Base-by-base conservation (phyloP, 2,329 filamentous ascomycete species). In the Talaromyces sp. region DNA sequence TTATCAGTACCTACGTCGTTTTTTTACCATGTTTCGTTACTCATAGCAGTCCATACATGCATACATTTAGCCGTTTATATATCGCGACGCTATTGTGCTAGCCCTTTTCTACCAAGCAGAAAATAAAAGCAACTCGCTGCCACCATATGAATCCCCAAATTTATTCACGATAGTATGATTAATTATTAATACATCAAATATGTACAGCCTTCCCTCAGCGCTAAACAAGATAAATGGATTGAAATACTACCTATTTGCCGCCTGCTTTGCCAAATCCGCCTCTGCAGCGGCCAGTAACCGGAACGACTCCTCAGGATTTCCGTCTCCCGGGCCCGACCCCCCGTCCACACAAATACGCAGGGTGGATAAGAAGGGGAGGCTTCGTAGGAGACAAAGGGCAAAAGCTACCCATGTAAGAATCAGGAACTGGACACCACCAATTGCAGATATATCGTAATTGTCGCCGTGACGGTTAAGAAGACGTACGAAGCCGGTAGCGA, bases 401-500 rank as follows among this genome's bases (percentile, higher is more conserved):
- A 60, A 43, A 10, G 43, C n/a, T 21, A 56, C 24, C 58, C 58
- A 60, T 24, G 41, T 52, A n/a, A 60, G 31, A 21, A 32, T 46
- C 31, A 60, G 3, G n/a, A 60, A 52, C 21, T 50, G 19, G 13
- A 7, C 6, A 7, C 58, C 53, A 38, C 43, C 43, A 27, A 26
- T 49, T 19, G 43, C 53, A 7, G 31, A 51, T 43, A 56, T 56
- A n/a, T 31, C 54, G 29, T 60, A 60, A 21, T 56, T 14, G 10
- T 31, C 46, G 14, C 58, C 53, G 35, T 56, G 53, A 10, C n/a
- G 8, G 17, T 60, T 60, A 26, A 56, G 43, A n/a, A 60, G 21
- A 21, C 26, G 24, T 31, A 60, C 53, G 27, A 56, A 56, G 3
- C 43, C 43, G 10, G 9, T 55, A 10, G 13, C 41, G 2, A 52